Conservation (phyloP, 805 yeast genomes). For the Saturnispora ahearnii region DNA sequence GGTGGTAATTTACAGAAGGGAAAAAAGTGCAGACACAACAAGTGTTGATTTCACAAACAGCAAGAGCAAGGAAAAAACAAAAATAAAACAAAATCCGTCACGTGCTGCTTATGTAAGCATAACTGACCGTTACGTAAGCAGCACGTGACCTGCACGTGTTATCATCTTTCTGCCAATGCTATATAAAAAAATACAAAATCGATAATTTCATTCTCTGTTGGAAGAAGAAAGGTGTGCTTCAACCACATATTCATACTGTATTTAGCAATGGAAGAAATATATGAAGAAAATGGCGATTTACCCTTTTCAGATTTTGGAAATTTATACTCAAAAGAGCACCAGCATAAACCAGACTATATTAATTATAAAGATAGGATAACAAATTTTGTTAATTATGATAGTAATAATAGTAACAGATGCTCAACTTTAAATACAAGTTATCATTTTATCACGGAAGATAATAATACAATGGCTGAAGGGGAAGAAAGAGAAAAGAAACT, state of each 20-base stretch:
- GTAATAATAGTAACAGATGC: not conserved
- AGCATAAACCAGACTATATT: not conserved
- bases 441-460: not conserved
- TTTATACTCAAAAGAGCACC: not conserved
- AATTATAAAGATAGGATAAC: not conserved
- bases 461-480: not conserved
- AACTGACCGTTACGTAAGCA: not conserved
- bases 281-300: not conserved
- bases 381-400: not conserved
- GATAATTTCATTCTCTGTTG: not conserved
- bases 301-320: not conserved
- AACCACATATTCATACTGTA: no score
- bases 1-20: not conserved
- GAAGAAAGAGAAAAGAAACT: not conserved
- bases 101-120: not conserved
- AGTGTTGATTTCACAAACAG: no score
- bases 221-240: no score
- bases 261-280: not conserved
- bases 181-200: not conserved
- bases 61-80: no score
- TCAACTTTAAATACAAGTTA: not conserved
- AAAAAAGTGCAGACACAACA: not conserved
- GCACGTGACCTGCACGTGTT: not conserved
- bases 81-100: not conserved
- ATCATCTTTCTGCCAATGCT: not conserved